Evolutionary conservation across 192 early-diverging fungal genomes (phyloP), one percentile per base, ranked within the genome.

Genomic region (Backusella tarrabulga): DNA sequence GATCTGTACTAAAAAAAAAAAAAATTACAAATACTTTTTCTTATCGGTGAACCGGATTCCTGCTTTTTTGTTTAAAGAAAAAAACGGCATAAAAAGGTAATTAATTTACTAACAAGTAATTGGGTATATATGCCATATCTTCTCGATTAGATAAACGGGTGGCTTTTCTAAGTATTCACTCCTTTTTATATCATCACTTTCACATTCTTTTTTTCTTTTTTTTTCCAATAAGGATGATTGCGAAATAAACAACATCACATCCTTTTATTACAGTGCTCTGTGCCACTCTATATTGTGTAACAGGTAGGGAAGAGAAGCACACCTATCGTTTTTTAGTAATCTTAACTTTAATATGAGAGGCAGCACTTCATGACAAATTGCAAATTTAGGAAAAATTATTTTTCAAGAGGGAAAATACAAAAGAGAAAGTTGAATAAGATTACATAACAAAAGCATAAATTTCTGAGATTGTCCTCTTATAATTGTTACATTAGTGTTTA

Each of bases 311-410:
- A 23, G 56, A 63, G 56, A 63, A 29, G 56, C 56, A 63, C 56
- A 63, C 56, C 56, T 63, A 29, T 63, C 56, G 56, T 9, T 63
- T 63, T 63, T 63, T 63, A 63, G 56, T 23, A 63, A 63, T 29
- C 12, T 63, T 29, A 63, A 63, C 56, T 63, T 63, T 63, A 63
- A 63, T 63, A 63, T 63, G 23, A 63, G 56, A 29, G 56, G 56
- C 1, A 29, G 56, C 56, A 63, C 12, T 63, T 63, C 26, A 29
- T 63, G 56, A 29, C 56, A 29, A 63, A 63, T 23, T 29, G 9
- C 56, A 26, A 63, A 63, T 63, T 29, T 29, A 23, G 56, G n/a
- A 63, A 63, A 32, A 26, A 26, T 29, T 63, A 63, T 21, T 63
- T 63, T 29, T 63, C 15, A 50, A 50, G 1, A 50, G 19, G 6